Conservation (phyloP, 1,284 basidiomycete genomes). For the Phellopilus nigrolimitatus region DNA sequence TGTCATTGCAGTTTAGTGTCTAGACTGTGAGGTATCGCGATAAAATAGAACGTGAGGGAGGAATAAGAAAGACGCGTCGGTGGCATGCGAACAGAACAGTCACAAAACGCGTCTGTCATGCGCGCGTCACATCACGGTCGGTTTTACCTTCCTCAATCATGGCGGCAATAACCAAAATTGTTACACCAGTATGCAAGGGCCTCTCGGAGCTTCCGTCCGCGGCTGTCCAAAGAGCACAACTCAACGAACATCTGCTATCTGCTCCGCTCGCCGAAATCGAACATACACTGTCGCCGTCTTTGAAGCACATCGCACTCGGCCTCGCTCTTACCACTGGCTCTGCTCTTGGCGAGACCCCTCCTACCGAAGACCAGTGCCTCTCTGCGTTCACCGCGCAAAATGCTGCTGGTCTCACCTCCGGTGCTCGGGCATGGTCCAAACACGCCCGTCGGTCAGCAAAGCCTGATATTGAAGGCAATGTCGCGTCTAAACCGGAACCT, state of each 20-base stretch:
- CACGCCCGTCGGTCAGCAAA: slow-evolving; percentile 48
- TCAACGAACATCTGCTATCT: slow-evolving; percentile 2
- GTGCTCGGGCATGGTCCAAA: slow-evolving; percentile 57
- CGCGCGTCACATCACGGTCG: background rate
- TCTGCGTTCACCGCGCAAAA: slow-evolving; percentile 43
- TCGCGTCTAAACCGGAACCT: slow-evolving; percentile 17
- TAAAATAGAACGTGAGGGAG: background rate
- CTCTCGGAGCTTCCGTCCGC: slow-evolving; percentile 9
- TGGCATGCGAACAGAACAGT: no score
- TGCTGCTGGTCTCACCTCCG: slow-evolving; percentile 44
- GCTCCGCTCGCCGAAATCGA: background rate
- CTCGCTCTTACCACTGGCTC: slow-evolving; percentile 54
- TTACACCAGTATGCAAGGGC: slow-evolving; percentile 11
- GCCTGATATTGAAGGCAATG: background rate
- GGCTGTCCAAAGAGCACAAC: background rate
- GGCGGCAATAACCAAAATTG: background rate
- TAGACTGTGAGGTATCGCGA: background rate
- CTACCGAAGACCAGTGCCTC: slow-evolving; percentile 40
- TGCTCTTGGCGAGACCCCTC: slow-evolving; percentile 47
- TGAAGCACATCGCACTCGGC: slow-evolving; percentile 42
- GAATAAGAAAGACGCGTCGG: no score
- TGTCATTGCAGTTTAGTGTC: background rate
- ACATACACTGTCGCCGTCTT: slow-evolving; percentile 29
- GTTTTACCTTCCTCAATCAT: background rate
- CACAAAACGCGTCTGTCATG: background rate